These are phyloP conservation scores for Phyllostachys edulis DNA, from an alignment of 176 grass and related monocot species.

Conservation along the genomic window DNA sequence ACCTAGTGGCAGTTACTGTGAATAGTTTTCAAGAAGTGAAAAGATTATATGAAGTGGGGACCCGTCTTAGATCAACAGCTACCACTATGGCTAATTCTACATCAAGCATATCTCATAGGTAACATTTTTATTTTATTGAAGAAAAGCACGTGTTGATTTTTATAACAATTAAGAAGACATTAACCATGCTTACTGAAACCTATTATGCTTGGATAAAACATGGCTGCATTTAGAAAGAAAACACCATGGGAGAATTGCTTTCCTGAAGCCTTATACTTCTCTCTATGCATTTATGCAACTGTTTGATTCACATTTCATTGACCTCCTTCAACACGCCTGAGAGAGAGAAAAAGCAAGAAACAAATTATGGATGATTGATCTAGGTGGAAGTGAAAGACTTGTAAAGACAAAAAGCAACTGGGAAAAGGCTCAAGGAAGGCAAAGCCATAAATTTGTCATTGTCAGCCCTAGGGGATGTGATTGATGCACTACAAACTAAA, in stretches of 20 bases:
- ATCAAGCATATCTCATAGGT: conserved; percentile 99
- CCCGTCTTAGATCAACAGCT: conserved; percentile 76
- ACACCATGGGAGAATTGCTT: conserved; percentile 9
- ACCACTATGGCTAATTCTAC: conserved; percentile 85
- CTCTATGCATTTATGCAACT: conserved; percentile 51
- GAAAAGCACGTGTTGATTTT: neutral
- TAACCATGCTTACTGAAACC: conserved; percentile 3
- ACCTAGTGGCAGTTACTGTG: conserved; percentile 72
- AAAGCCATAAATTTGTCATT: conserved; percentile 98
- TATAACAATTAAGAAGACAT: conserved; percentile 16
- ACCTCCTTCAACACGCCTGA: conserved; percentile 47
- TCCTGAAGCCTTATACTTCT: conserved; percentile 19
- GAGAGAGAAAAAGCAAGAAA: conserved; percentile 76
- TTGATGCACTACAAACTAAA: conserved; percentile 82
- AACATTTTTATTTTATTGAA: conserved; percentile 36
- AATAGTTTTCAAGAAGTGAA: conserved; percentile 83
- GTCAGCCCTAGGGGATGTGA: conserved; percentile 97
- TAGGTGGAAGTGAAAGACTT: conserved; percentile 90
- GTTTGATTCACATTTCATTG: conserved; percentile 85
- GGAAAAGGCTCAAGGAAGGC: conserved; percentile 90
- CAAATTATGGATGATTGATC: conserved; percentile 98
- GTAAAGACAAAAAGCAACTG: conserved; percentile 95
- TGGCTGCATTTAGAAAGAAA: conserved; percentile 13
- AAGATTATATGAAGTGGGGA: conserved; percentile 79
- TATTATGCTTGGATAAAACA: conserved; percentile 18